These are phyloP conservation scores for Lactarius vividus DNA, from an alignment of 768 basidiomycete species.

Conservation along the genomic window DNA sequence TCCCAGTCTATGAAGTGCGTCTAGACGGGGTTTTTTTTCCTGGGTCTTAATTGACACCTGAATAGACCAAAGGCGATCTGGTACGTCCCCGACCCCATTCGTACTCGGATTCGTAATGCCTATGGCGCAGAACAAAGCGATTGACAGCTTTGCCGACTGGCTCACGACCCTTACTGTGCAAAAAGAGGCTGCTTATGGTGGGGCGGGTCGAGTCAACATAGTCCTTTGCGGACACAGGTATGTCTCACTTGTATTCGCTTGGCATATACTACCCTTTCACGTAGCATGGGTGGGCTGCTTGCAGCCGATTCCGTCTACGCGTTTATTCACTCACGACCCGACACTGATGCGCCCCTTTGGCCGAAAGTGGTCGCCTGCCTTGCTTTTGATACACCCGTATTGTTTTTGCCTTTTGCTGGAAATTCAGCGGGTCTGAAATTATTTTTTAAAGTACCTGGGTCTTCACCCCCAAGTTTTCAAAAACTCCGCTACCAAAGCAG, in stretches of 20 bases:
- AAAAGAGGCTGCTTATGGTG: conserved; percentile 75
- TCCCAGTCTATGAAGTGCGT: conserved; percentile 84
- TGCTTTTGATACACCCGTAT: conserved; percentile 90
- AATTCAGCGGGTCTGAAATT: conserved; percentile 3
- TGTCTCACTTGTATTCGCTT: conserved; percentile 22
- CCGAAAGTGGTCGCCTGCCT: conserved; percentile 82
- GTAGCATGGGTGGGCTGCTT: conserved; percentile 90
- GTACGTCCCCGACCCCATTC: conserved; percentile 43
- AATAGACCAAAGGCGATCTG: conserved; percentile 84
- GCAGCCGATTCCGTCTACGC: conserved; percentile 80
- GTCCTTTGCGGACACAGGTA: conserved; percentile 90
- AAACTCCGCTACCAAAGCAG: conserved; percentile 72
- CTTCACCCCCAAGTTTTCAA: conserved; percentile 85
- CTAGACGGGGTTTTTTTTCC: background rate
- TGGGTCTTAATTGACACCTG: conserved; percentile 5
- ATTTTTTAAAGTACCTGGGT: conserved; percentile 66
- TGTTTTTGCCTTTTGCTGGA: conserved; percentile 15
- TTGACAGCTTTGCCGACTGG: conserved; percentile 89
- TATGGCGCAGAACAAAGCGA: conserved; percentile 43
- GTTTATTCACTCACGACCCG: conserved; percentile 65
- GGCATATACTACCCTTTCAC: background rate
- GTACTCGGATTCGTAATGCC: conserved; percentile 3
- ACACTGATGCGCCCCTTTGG: conserved; percentile 71
- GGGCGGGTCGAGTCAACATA: conserved; percentile 68
- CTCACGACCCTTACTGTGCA: conserved; percentile 85